Percentiles rank a stretch among this genome's conserved stretches.
Evolutionary conservation across 345 rosid species (phyloP).

Genomic region (Excoecaria cochinchinensis): DNA sequence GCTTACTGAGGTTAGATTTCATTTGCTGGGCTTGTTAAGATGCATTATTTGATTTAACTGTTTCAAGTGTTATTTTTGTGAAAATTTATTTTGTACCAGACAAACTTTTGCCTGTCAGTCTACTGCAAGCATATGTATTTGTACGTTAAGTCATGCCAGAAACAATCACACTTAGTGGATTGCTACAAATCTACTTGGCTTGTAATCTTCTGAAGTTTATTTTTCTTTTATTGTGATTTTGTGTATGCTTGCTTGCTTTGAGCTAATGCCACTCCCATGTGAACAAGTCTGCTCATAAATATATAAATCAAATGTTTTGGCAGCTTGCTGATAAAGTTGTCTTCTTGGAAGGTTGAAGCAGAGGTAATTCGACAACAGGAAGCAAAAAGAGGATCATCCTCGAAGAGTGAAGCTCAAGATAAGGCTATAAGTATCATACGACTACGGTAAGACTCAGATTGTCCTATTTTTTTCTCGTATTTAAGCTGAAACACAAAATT

Average conservation of each 20-base stretch:
- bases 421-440: conserved; percentile 70
- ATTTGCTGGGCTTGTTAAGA: conserved; percentile 3
- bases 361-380: conserved; percentile 68
- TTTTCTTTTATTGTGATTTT: not conserved
- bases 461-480: not conserved
- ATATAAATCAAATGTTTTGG: conserved; percentile 1
- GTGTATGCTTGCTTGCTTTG: not conserved
- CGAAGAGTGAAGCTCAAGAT: conserved; percentile 96
- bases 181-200: not conserved
- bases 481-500: not conserved
- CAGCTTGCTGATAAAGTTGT: conserved; percentile 17
- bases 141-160: not conserved
- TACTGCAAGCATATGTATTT: not conserved
- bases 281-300: conserved; percentile 12
- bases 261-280: conserved; percentile 2
- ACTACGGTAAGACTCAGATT: conserved; percentile 52
- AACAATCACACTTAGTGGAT: not conserved
- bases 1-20: conserved; percentile 68
- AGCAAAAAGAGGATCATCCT: conserved; percentile 69
- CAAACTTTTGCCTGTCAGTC: not conserved
- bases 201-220: not conserved
- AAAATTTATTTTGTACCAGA: not conserved
- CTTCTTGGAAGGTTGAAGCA: conserved; percentile 71
- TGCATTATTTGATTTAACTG: not conserved
- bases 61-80: not conserved